phyloP scores from a whole-genome alignment of 805 yeast genomes.

The Lipomyces yamadae region DNA sequence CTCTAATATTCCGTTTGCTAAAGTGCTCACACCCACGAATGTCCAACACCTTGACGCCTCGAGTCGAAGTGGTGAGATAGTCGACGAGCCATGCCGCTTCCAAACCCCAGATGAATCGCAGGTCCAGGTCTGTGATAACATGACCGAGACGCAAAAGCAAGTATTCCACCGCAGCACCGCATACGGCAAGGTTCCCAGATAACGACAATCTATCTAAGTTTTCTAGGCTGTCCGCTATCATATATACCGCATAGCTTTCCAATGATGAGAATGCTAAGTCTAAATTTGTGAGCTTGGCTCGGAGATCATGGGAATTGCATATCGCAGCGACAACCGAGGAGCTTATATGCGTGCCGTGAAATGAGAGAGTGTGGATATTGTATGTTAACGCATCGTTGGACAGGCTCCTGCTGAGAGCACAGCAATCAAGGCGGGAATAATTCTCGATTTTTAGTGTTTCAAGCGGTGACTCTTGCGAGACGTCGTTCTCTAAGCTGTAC shows the following conservation, averaged over 20 bases:
- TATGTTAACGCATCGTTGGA: background rate
- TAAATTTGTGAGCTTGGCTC: background rate
- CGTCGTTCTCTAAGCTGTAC: background rate
- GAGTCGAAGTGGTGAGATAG: background rate
- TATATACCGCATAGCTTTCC: background rate
- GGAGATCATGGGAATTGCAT: background rate
- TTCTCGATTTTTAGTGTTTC: constrained; percentile 12
- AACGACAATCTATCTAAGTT: constrained; percentile 9
- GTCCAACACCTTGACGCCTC: constrained; percentile 10
- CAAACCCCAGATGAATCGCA: constrained; percentile 20
- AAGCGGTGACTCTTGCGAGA: constrained; percentile 1
- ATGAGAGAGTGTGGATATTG: constrained; percentile 1
- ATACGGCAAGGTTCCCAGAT: constrained; percentile 18
- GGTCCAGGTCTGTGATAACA: constrained; percentile 3
- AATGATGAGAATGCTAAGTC: constrained; percentile 17
- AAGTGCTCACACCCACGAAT: constrained; percentile 24
- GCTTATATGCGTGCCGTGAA: constrained; percentile 13
- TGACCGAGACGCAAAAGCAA: constrained; percentile 9
- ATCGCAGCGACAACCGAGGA: background rate
- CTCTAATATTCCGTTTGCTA: constrained; percentile 7
- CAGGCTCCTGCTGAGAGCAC: constrained; percentile 9
- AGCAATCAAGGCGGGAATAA: background rate
- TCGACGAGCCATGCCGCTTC: constrained; percentile 15
- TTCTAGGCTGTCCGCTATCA: constrained; percentile 14
- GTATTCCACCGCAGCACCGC: background rate